phyloP scores from a whole-genome alignment of 192 early-diverging fungal genomes.

The Lobosporangium transversale region DNA sequence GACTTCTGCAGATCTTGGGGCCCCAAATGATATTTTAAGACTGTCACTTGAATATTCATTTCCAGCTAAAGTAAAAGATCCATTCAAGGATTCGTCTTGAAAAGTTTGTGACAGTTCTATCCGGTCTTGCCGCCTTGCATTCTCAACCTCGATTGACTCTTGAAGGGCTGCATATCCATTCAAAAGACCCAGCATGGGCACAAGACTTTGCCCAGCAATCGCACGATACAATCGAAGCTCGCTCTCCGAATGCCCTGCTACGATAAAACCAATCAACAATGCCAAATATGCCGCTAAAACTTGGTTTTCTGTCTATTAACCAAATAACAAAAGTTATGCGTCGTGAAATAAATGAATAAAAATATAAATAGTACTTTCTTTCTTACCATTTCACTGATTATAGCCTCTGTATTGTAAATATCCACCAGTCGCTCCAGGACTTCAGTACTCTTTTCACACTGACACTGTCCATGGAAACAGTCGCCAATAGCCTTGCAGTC shows the following conservation, averaged over 20 bases:
- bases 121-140: neutral
- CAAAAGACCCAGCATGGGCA: conserved; percentile 39
- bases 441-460: conserved; percentile 29
- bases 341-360: too few relatives aligned
- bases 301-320: conserved; percentile 34
- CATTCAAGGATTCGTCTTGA: neutral
- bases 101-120: neutral
- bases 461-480: conserved; percentile 33
- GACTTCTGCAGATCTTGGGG: conserved; percentile 4
- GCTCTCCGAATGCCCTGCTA: conserved; percentile 14
- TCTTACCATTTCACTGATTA: conserved; percentile 36
- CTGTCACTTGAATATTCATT: neutral
- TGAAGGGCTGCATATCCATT: conserved; percentile 13
- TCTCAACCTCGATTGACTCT: neutral
- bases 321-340: neutral
- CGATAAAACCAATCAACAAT: conserved; percentile 23
- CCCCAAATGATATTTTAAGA: conserved; percentile 3
- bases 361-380: neutral
- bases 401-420: conserved; percentile 36
- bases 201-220: conserved; percentile 16
- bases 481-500: conserved; percentile 33
- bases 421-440: conserved; percentile 39
- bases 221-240: conserved; percentile 10
- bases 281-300: conserved; percentile 39
- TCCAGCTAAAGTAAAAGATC: neutral